A percentile compares a stretch with the other conserved stretches of the same genome.
Evolutionary conservation across 768 basidiomycete genomes (phyloP).

Genomic region (Tremella mesenterica): DNA sequence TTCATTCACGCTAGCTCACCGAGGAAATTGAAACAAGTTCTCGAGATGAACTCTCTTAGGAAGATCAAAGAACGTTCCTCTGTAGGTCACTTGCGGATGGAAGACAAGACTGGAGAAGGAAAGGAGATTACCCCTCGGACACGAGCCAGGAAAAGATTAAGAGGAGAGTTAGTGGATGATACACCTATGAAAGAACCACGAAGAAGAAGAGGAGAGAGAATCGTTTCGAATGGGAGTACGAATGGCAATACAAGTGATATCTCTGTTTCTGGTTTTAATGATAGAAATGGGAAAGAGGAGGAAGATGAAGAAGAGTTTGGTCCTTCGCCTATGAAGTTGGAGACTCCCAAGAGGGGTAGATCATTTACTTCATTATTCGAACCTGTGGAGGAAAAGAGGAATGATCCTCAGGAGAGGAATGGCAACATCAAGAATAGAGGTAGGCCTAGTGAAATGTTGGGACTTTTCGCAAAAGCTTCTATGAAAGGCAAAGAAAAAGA

Average conservation of each 20-base stretch:
- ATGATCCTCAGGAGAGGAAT: background rate
- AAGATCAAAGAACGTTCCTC: conserved; percentile 17
- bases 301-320: conserved; percentile 28
- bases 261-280: no score
- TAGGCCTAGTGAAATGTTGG: background rate
- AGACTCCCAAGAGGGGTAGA: background rate
- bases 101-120: no score
- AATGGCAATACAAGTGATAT: background rate
- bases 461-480: background rate
- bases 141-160: conserved; percentile 27
- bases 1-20: conserved; percentile 34
- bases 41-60: conserved; percentile 24
- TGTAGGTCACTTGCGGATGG: no score
- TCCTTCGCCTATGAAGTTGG: conserved; percentile 29
- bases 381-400: background rate
- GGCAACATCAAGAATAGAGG: background rate
- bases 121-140: conserved; percentile 29
- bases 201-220: conserved; percentile 6
- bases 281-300: conserved; percentile 3
- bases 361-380: conserved; percentile 21
- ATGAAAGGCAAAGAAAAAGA: background rate
- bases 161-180: conserved; percentile 32
- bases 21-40: conserved; percentile 26
- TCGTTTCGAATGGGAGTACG: background rate
- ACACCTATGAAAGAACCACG: conserved; percentile 29